Evolutionary conservation across 495 filamentous ascomycete species (phyloP).

Genomic region (Baudoinia panamericana): DNA sequence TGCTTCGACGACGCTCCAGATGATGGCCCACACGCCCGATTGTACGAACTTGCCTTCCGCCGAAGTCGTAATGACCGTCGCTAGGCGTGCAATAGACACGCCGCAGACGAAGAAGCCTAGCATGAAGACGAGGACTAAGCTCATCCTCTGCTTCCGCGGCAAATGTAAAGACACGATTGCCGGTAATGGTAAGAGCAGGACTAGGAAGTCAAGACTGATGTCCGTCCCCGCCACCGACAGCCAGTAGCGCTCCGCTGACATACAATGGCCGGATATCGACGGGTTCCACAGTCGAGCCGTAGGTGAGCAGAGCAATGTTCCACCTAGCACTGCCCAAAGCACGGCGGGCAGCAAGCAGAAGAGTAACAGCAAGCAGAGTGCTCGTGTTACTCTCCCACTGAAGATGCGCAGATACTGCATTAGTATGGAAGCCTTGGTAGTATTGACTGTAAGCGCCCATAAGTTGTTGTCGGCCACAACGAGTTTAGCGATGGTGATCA

Average conservation of each 20-base stretch:
- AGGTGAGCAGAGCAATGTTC: slow-evolving; percentile 25
- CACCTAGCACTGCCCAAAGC: slow-evolving; percentile 23
- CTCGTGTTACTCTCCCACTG: slow-evolving; percentile 3
- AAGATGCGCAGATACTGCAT: slow-evolving; percentile 27
- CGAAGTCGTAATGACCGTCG: slow-evolving; percentile 3
- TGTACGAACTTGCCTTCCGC: slow-evolving; percentile 5
- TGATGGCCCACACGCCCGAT: slow-evolving; percentile 22
- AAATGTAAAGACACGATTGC: slow-evolving; percentile 21
- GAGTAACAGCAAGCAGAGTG: slow-evolving; percentile 19
- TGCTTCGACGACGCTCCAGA: slow-evolving; percentile 28
- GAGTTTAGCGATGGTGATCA: slow-evolving; percentile 16
- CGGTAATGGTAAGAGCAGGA: slow-evolving; percentile 26
- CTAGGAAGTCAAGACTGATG: slow-evolving; percentile 22
- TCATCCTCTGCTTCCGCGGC: slow-evolving; percentile 33
- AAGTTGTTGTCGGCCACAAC: slow-evolving; percentile 23
- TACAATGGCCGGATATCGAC: slow-evolving; percentile 19
- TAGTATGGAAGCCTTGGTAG: slow-evolving; percentile 28
- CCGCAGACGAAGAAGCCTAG: slow-evolving; percentile 36
- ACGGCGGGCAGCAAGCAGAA: slow-evolving; percentile 13
- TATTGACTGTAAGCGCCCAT: slow-evolving; percentile 22
- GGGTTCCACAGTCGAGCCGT: slow-evolving; percentile 24
- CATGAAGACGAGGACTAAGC: slow-evolving; percentile 41
- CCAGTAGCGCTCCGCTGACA: slow-evolving; percentile 22
- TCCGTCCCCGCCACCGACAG: slow-evolving; percentile 19
- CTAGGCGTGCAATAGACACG: slow-evolving; percentile 18